A percentile compares a stretch with the other conserved stretches of the same genome.
phyloP scores from a whole-genome alignment of 1,284 basidiomycete genomes.

The Calocybe gambosa region DNA sequence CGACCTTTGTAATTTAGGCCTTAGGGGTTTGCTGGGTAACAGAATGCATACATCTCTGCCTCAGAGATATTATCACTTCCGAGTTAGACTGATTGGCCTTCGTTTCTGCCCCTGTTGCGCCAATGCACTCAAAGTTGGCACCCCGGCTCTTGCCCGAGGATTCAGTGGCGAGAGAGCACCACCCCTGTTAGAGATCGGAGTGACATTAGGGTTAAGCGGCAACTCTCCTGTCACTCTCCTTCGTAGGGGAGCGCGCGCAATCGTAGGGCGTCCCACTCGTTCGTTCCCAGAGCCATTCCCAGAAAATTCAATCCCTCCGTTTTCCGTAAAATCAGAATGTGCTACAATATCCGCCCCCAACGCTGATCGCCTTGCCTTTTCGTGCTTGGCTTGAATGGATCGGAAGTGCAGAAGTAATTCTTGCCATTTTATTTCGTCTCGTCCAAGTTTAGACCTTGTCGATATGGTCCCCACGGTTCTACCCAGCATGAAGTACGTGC shows the following conservation, averaged over 20 bases:
- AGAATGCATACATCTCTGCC: background rate
- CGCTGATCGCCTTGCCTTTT: conserved; percentile 74
- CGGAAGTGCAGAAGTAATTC: conserved; percentile 87
- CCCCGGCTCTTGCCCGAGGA: conserved; percentile 47
- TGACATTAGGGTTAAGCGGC: conserved; percentile 24
- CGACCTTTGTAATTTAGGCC: too few species aligned
- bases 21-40: too few species aligned
- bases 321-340: conserved; percentile 38
- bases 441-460: conserved; percentile 68
- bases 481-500: conserved; percentile 3
- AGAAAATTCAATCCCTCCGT: conserved; percentile 33
- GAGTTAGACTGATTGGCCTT: conserved; percentile 40
- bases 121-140: conserved; percentile 29
- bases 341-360: conserved; percentile 45
- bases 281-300: conserved; percentile 19
- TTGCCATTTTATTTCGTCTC: conserved; percentile 92
- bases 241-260: conserved; percentile 41
- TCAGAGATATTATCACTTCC: conserved; percentile 26
- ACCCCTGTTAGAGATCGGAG: conserved; percentile 21
- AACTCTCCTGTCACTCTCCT: conserved; percentile 52
- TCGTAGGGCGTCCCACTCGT: conserved; percentile 20
- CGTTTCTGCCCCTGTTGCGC: conserved; percentile 35
- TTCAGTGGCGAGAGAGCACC: conserved; percentile 67
- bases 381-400: conserved; percentile 76
- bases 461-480: conserved; percentile 31